Base-by-base conservation (phyloP, 768 basidiomycete species). In the Holtermanniella nyarrowii region DNA sequence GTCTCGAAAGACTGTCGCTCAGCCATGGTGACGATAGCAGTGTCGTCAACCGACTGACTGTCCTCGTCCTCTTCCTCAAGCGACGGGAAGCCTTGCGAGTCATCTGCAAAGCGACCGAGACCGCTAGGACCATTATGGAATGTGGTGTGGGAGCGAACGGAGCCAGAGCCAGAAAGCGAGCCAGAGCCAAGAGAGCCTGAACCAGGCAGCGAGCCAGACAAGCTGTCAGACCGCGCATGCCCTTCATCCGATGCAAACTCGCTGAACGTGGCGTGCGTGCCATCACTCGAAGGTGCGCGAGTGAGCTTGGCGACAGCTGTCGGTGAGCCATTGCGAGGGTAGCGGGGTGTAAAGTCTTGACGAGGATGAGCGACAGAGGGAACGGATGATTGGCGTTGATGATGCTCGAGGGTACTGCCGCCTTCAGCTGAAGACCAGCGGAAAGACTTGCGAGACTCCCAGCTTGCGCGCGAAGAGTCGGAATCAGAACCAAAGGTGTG, bases 311-410 rank as follows among this genome's bases (percentile, higher is more conserved):
- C 66, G 24, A 71, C 56, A 1, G 52, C 56, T n/a, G 54, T 55
- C 4, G 70, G 64, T 5, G 61, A 62, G 26, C 61, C 59, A 44
- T 69, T 61, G 42, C 70, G 57, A 27, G 70, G 70, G 43, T 71
- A 71, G 27, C 70, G 51, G 37, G 70, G 70, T n/a, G 66, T 66
- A 53, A 71, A 71, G 51, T 71, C 60, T 20, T 56, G 53, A 27
- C 70, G 48, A 16, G 70, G 70, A 39, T 68, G 52, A 12, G 70
- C 64, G 31, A 71, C 62, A 11, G 58, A 61, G 4, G 59, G 52
- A 1, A 58, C 59, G 10, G 57, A 53, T 2, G 69, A 70, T 0
- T 65, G 42, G 11, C 66, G 54, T 26, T 70, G 61, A 16, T 39
- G 57, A 45, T 25, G 7, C 26, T 61, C 46, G n/a, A n/a, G n/a